Percentiles rank a stretch among this genome's conserved stretches.
Evolutionary conservation across 345 rosid species (phyloP).

Genomic region (Eucalyptus paniculata): DNA sequence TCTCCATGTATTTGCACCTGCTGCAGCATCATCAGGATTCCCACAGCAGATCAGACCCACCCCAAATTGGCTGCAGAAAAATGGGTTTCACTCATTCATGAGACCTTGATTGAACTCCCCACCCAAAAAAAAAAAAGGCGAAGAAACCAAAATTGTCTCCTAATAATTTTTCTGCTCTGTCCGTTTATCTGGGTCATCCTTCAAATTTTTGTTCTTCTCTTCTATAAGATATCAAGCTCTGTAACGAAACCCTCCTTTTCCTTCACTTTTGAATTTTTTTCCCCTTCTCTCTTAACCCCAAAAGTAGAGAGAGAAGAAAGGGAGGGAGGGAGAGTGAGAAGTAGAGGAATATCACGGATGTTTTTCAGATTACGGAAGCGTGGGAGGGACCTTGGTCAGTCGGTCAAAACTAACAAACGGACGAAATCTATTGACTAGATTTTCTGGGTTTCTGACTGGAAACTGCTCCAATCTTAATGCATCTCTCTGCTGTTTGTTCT

Average conservation of each 20-base stretch:
- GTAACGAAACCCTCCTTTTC: neutral
- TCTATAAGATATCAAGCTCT: neutral
- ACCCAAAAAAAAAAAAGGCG: neutral
- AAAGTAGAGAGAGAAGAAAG: neutral
- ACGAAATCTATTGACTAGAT: constrained; percentile 8
- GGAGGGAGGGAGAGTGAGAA: neutral
- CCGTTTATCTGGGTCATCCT: neutral
- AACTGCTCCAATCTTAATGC: neutral
- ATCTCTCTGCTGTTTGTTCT: neutral
- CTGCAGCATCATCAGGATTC: constrained; percentile 99
- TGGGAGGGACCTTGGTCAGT: neutral
- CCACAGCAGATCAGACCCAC: constrained; percentile 44
- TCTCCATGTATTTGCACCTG: constrained; percentile 52
- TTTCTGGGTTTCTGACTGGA: constrained; percentile 8
- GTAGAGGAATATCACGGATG: neutral
- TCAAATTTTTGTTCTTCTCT: neutral
- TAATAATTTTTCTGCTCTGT: neutral
- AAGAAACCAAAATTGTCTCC: neutral
- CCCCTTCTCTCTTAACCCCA: neutral
- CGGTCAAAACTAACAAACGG: constrained; percentile 20
- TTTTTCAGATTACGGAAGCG: neutral
- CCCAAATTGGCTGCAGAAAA: constrained; percentile 57
- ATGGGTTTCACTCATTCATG: constrained; percentile 35
- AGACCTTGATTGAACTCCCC: constrained; percentile 12
- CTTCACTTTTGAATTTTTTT: neutral